These are phyloP conservation scores for Phytophthora cactorum DNA, from an alignment of 352 stramenopile genomes.

Conservation along the genomic window DNA sequence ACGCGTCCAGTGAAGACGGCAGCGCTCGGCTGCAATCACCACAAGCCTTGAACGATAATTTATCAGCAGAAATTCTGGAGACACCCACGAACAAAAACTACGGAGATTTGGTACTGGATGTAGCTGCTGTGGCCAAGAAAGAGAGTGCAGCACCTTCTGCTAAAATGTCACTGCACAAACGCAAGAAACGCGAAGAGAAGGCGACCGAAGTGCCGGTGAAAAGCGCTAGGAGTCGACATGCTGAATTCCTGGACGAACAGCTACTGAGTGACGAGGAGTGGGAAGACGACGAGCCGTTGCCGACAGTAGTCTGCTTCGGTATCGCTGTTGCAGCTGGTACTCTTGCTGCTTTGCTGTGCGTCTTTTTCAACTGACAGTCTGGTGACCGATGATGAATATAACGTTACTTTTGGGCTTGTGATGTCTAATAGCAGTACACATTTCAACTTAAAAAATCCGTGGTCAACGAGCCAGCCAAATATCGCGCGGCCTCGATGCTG, in stretches of 20 bases:
- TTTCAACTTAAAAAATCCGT: conserved; percentile 34
- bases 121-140: neutral
- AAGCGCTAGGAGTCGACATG: neutral
- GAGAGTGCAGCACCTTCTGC: neutral
- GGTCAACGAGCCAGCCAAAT: conserved; percentile 34
- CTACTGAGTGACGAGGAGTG: conserved; percentile 23
- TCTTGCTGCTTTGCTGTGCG: conserved; percentile 62
- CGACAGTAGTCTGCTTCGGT: conserved; percentile 50
- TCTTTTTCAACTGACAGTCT: conserved; percentile 56
- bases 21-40: neutral
- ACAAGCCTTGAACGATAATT: conserved; percentile 15
- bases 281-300: conserved; percentile 38
- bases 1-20: conserved; percentile 46
- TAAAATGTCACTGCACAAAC: conserved; percentile 28
- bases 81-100: neutral
- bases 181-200: conserved; percentile 55
- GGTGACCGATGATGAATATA: too few species aligned
- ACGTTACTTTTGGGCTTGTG: neutral
- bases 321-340: conserved; percentile 66
- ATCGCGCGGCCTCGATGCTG: conserved; percentile 21
- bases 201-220: conserved; percentile 12
- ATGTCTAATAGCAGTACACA: conserved; percentile 20
- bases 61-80: conserved; percentile 9
- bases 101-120: too few species aligned
- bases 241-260: neutral